phyloP scores from a whole-genome alignment of 1,284 basidiomycete species.

The Clitocybe nebularis region DNA sequence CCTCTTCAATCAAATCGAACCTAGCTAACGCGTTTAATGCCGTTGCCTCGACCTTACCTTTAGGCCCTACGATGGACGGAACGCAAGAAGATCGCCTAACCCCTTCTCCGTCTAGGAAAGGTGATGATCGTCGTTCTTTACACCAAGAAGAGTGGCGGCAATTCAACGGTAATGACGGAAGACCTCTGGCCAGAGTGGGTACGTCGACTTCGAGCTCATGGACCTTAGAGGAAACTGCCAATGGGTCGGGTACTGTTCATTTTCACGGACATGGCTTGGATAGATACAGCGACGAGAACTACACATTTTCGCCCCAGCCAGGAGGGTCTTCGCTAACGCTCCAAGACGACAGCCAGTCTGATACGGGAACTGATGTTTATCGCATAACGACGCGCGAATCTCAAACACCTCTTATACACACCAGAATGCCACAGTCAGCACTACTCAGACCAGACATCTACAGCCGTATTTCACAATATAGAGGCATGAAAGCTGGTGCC shows the following conservation, averaged over 20 bases:
- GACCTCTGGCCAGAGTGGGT: conserved; percentile 11
- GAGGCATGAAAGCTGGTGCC: conserved; percentile 3
- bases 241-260: conserved; percentile 30
- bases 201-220: conserved; percentile 20
- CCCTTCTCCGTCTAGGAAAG: conserved; percentile 18
- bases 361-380: conserved; percentile 9
- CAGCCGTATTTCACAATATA: conserved; percentile 1
- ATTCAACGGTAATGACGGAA: conserved; percentile 11
- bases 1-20: conserved; percentile 29
- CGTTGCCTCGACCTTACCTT: conserved; percentile 28
- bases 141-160: conserved; percentile 12
- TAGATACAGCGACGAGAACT: conserved; percentile 8
- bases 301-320: conserved; percentile 9
- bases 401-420: conserved; percentile 11
- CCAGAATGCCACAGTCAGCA: conserved; percentile 11
- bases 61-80: conserved; percentile 15
- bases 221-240: conserved; percentile 29
- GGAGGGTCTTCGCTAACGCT: conserved; percentile 4
- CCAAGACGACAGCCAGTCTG: conserved; percentile 4
- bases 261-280: conserved; percentile 21
- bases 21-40: conserved; percentile 34
- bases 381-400: conserved; percentile 12
- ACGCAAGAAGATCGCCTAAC: conserved; percentile 21
- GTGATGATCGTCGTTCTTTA: conserved; percentile 9
- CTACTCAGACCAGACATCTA: conserved; percentile 7